These are phyloP conservation scores for Pezicula radicicola DNA, from an alignment of 2,329 filamentous ascomycete species.

Conservation along the genomic window DNA sequence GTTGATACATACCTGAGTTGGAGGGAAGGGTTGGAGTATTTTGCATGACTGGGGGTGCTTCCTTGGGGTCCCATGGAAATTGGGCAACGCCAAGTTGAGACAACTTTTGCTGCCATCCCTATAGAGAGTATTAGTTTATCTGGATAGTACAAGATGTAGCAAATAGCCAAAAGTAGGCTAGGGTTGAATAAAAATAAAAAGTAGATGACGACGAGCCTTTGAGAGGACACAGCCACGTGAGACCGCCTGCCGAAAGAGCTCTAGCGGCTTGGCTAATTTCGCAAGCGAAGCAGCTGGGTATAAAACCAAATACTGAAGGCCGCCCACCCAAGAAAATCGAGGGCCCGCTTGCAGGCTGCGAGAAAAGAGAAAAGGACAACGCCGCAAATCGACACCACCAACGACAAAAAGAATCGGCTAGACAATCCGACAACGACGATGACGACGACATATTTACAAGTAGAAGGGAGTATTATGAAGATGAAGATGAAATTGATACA, in stretches of 20 bases:
- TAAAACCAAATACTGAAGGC: slow-evolving; percentile 31
- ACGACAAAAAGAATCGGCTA: not conserved
- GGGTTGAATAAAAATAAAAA: not conserved
- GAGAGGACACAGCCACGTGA: slow-evolving; percentile 12
- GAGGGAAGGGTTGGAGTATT: slow-evolving; percentile 29
- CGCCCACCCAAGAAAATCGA: slow-evolving; percentile 25
- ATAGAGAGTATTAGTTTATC: slow-evolving; percentile 21
- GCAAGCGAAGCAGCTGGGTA: slow-evolving; percentile 23
- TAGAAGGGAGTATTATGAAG: slow-evolving; percentile 1
- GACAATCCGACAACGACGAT: too few species aligned
- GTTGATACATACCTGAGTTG: slow-evolving; percentile 26
- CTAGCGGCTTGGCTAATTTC: slow-evolving; percentile 21
- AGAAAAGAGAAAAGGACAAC: slow-evolving; percentile 5
- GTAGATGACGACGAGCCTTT: not conserved
- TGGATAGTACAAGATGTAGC: slow-evolving; percentile 9
- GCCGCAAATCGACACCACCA: not conserved
- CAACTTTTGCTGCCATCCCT: slow-evolving; percentile 95
- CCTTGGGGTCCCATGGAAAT: slow-evolving; percentile 94
- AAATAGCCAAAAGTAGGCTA: not conserved
- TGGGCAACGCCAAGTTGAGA: slow-evolving; percentile 78
- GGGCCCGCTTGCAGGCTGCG: slow-evolving; percentile 13
- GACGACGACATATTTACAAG: not conserved
- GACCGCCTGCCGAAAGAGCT: slow-evolving; percentile 8
- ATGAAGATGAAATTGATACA: slow-evolving; percentile 1
- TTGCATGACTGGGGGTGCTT: slow-evolving; percentile 42